Evolutionary conservation across 495 filamentous ascomycete genomes (phyloP), one percentile per base, ranked within the genome.

Genomic region (Aspergillus wentii): DNA sequence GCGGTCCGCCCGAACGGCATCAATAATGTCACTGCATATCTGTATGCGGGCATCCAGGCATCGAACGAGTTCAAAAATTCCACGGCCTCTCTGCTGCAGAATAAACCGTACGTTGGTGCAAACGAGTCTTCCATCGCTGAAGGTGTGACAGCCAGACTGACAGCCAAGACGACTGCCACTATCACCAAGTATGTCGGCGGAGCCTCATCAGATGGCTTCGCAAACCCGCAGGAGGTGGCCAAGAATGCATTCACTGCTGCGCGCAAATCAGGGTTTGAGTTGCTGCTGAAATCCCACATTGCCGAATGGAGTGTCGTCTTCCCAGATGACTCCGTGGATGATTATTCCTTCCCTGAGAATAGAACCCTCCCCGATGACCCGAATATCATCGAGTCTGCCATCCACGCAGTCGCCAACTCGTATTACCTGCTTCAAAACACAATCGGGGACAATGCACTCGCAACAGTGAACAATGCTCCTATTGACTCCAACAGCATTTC

Each of bases 361-460:
- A 79, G 79, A 6, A 66, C 64, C 11, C 56, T 89, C 7, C 84
- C 80, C 1, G 52, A 62, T 0, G 78, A 87, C 44, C 43, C 53
- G 9, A 67, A 82, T 33, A 68, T 84, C 18, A 61, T 75, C 33
- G 72, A 79, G 41, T 61, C 76, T 17, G 79, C 84, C 14, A 77
- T 88, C 28, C 70, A 73, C 8, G 69, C 81, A 1, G 74, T 87
- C 4, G 74, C 78, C 4, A 85, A 78, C 40, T 66, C 75, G 1
- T 89, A 82, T 56, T 80, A 86, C 43, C 57, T 90, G 1, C 57
- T 90, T 13, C 80, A 86, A 41, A 84, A 85, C 38, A 83, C 76
- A 0, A 68, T 78, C 14, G 67, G 76, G 3, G 51, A 62, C n/a
- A 79, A 80, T 46, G 69, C 69, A 2, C 57, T 75, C 28, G 59